Evolutionary conservation across 2,329 filamentous ascomycete species (phyloP), one percentile per base, ranked within the genome.

Genomic region (Arachnopeziza araneosa): DNA sequence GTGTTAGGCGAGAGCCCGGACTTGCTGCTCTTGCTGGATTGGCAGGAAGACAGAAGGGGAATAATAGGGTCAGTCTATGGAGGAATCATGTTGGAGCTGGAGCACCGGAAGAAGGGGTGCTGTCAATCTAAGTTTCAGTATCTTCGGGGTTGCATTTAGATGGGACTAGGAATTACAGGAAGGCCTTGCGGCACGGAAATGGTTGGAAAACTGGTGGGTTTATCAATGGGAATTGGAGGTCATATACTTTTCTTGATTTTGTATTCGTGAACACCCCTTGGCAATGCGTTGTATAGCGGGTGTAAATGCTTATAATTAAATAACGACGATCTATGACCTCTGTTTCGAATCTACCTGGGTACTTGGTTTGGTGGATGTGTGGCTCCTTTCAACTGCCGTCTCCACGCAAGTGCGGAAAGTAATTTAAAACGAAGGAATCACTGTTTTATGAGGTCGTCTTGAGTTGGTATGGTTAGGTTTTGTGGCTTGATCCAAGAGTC

Each of bases 61-160:
- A 61, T 9, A 68, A 70, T 44, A 63, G 71, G 49, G 70, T 73
- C 9, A 60, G 64, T 60, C 66, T 69, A 7, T 73, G 71, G 71
- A 66, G 69, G 60, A 63, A 61, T 36, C 64, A 71, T 60, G 68
- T 73, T 55, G 60, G 66, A 23, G 63, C 67, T 14, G 69, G 68
- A 6, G 58, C 56, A 49, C 67, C 69, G 26, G 69, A 67, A 26
- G 70, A 71, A 56, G 67, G 66, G 0, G 61, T 70, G 32, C 54
- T 70, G 26, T 69, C 65, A 19, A 60, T 64, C 17, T 44, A 44
- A 14, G 10, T 44, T 17, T 44, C 19, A 49, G 19, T 55, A 52
- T 17, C 50, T 19, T 44, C 17, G 17, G 36, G 10, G 36, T 12
- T 44, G 36, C 17, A 44, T 44, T 12, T 44, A 44, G 3, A 14